Percentiles rank a stretch among this genome's conserved stretches.
phyloP scores from a whole-genome alignment of 1,284 basidiomycete genomes.

The Cutaneotrichosporon sp. region DNA sequence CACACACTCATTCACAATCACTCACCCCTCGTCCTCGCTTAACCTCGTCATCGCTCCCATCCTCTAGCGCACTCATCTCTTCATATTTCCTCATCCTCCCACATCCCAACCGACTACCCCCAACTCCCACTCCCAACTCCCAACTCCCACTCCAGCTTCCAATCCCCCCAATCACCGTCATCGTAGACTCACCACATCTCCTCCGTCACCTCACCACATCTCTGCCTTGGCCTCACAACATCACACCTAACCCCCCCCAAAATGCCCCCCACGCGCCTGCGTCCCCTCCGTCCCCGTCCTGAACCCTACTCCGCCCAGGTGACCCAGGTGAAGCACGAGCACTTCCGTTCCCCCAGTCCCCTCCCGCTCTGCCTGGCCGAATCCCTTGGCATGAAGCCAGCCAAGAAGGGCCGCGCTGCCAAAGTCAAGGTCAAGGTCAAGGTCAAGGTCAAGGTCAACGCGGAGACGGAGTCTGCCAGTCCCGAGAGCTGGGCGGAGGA shows the following conservation, averaged over 20 bases:
- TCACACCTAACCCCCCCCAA: neutral
- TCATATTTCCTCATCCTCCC: too few relatives aligned
- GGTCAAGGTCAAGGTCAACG: conserved; percentile 5
- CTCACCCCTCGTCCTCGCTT: too few relatives aligned
- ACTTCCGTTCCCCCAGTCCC: neutral
- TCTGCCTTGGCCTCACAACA: neutral
- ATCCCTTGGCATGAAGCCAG: neutral
- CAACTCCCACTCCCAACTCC: neutral
- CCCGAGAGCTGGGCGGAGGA: neutral
- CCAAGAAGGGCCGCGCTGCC: neutral
- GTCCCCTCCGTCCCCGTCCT: too few relatives aligned
- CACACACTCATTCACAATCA: too few relatives aligned
- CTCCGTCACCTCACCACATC: neutral
- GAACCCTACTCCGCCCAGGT: neutral
- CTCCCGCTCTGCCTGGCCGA: neutral
- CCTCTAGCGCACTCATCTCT: too few relatives aligned
- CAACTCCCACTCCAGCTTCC: neutral
- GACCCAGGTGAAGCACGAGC: neutral
- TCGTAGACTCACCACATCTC: neutral
- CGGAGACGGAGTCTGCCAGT: neutral
- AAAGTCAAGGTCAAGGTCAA: conserved; percentile 1
- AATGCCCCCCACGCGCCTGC: too few relatives aligned
- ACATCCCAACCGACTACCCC: too few relatives aligned
- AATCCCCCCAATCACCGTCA: neutral
- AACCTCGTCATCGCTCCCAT: too few relatives aligned